Percentiles rank a stretch among this genome's conserved stretches.
These are phyloP conservation scores for Colletotrichum sp. DNA, from an alignment of 2,329 filamentous ascomycete genomes.

Conservation along the genomic window DNA sequence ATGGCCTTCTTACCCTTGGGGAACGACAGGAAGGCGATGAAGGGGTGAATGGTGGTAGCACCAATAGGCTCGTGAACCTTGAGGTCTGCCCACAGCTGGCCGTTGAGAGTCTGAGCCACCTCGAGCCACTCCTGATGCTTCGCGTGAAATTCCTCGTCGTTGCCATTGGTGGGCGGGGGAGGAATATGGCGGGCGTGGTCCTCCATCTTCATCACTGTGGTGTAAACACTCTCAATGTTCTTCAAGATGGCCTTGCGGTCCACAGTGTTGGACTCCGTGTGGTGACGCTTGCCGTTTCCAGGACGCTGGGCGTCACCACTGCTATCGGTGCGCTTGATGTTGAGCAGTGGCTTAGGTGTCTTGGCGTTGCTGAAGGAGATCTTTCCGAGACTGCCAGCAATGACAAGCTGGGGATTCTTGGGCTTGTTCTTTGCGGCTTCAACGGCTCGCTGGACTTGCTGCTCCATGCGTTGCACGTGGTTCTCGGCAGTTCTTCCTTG, in stretches of 20 bases:
- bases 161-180: slow-evolving; percentile 62
- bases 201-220: slow-evolving; percentile 89
- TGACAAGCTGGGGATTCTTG: slow-evolving; percentile 96
- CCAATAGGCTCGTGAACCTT: slow-evolving; percentile 94
- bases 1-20: slow-evolving; percentile 97
- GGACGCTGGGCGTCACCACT: slow-evolving; percentile 62
- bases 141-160: slow-evolving; percentile 72
- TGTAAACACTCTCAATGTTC: slow-evolving; percentile 89
- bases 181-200: slow-evolving; percentile 87
- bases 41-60: slow-evolving; percentile 80
- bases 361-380: slow-evolving; percentile 99
- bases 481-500: slow-evolving; percentile 88
- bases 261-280: slow-evolving; percentile 50
- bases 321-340: slow-evolving; percentile 87
- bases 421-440: slow-evolving; percentile 97
- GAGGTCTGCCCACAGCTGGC: slow-evolving; percentile 81
- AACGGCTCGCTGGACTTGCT: slow-evolving; percentile 96
- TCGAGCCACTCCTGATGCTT: slow-evolving; percentile 82
- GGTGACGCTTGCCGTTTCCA: slow-evolving; percentile 47
- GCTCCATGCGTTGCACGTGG: slow-evolving; percentile 98
- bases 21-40: slow-evolving; percentile 94
- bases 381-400: slow-evolving; percentile 95
- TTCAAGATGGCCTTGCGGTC: slow-evolving; percentile 84
- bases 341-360: slow-evolving; percentile 92
- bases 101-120: slow-evolving; percentile 73